These are phyloP conservation scores for Domatiomyces catenatus DNA, from an alignment of 2,329 filamentous ascomycete species.

Conservation along the genomic window DNA sequence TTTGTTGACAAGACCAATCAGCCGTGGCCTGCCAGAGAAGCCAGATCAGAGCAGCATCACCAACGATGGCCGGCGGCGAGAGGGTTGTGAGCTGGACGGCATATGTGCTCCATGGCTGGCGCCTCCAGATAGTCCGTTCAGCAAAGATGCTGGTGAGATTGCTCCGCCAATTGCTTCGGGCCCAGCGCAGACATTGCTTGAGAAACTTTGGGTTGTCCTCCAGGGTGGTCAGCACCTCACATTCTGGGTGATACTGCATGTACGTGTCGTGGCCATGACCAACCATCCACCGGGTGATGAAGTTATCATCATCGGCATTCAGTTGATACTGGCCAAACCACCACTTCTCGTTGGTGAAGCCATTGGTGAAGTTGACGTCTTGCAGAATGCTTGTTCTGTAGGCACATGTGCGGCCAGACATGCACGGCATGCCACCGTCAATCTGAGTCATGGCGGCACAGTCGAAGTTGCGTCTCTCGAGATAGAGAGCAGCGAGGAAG, in stretches of 20 bases:
- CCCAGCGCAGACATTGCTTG: constrained; percentile 88
- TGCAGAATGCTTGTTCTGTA: constrained; percentile 81
- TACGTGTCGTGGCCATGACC: constrained; percentile 85
- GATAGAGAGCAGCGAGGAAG: constrained; percentile 80
- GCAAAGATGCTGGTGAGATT: constrained; percentile 80
- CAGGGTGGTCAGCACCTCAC: constrained; percentile 81
- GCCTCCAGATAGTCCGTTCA: constrained; percentile 74
- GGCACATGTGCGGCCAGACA: constrained; percentile 84
- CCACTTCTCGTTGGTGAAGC: constrained; percentile 86
- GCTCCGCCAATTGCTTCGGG: constrained; percentile 93
- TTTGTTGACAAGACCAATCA: constrained; percentile 40
- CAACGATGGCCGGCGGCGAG: constrained; percentile 67
- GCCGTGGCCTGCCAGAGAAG: constrained; percentile 55
- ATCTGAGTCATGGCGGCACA: constrained; percentile 91
- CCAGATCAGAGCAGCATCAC: constrained; percentile 58
- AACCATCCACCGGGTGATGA: constrained; percentile 91
- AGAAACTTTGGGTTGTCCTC: constrained; percentile 81
- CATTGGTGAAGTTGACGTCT: constrained; percentile 69
- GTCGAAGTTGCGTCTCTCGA: constrained; percentile 89
- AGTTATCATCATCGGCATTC: constrained; percentile 96
- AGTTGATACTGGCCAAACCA: constrained; percentile 62
- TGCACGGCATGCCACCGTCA: constrained; percentile 89
- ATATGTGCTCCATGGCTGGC: constrained; percentile 86
- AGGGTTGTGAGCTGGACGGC: constrained; percentile 85
- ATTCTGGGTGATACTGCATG: constrained; percentile 84